A percentile compares a stretch with the other conserved stretches of the same genome.
These are phyloP conservation scores for Aspergillus proliferans DNA, from an alignment of 2,329 filamentous ascomycete species.

Conservation along the genomic window DNA sequence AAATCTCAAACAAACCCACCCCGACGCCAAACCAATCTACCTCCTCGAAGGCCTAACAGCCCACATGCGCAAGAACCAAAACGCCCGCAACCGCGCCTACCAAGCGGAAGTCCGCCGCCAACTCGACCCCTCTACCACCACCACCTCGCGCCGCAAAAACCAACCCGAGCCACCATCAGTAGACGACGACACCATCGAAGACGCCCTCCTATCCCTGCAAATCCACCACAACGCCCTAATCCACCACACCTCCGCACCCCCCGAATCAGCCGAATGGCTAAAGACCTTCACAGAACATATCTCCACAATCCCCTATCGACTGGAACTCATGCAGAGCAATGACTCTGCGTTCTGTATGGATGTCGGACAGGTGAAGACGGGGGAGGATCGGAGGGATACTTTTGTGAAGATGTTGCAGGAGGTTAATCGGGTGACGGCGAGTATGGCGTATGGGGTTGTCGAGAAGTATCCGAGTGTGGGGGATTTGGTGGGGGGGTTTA, in stretches of 20 bases:
- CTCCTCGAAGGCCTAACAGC: conserved; percentile 62
- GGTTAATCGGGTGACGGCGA: conserved; percentile 63
- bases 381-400: conserved; percentile 59
- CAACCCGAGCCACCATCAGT: conserved; percentile 47
- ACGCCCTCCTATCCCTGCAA: conserved; percentile 64
- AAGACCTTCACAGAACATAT: conserved; percentile 70
- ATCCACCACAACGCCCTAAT: conserved; percentile 61
- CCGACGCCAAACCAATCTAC: conserved; percentile 55
- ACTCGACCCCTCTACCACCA: conserved; percentile 20
- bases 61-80: conserved; percentile 65
- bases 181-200: conserved; percentile 63
- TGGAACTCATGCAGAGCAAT: conserved; percentile 43
- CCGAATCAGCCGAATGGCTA: conserved; percentile 69
- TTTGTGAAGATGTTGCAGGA: conserved; percentile 72
- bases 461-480: conserved; percentile 54
- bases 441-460: conserved; percentile 64
- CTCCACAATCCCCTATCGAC: conserved; percentile 65
- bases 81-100: conserved; percentile 62
- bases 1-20: conserved; percentile 50
- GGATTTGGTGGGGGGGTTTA: conserved; percentile 55
- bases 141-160: conserved; percentile 24
- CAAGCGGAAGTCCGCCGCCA: conserved; percentile 56
- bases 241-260: conserved; percentile 57
- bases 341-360: conserved; percentile 68
- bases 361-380: conserved; percentile 65